phyloP scores from a whole-genome alignment of 176 grass and related monocot species.

The Chloris gayana region DNA sequence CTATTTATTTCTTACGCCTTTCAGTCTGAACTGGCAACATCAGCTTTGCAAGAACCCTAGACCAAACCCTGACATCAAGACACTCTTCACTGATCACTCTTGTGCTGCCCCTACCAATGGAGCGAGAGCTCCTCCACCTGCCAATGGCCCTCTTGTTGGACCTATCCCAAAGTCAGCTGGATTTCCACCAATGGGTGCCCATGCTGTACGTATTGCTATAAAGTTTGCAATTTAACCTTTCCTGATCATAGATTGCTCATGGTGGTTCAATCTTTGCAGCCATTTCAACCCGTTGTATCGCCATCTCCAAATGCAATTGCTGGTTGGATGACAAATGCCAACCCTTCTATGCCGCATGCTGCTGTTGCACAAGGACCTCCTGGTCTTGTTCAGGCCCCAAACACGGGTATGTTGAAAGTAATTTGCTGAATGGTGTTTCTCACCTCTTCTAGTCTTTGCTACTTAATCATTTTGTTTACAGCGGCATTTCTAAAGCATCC shows the following conservation, averaged over 20 bases:
- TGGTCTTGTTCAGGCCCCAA: slow-evolving; percentile 85
- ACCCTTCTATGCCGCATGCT: slow-evolving; percentile 78
- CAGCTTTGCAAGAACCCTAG: slow-evolving; percentile 99
- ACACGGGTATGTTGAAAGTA: slow-evolving; percentile 62
- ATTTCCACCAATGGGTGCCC: slow-evolving; percentile 90
- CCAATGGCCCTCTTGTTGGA: slow-evolving; percentile 91
- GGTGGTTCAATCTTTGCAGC: slow-evolving; percentile 52
- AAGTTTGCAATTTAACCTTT: slow-evolving; percentile 13
- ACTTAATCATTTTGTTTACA: slow-evolving; percentile 43
- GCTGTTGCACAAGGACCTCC: slow-evolving; percentile 84
- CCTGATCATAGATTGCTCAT: slow-evolving; percentile 17
- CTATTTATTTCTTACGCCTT: slow-evolving; percentile 32
- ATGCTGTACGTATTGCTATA: slow-evolving; percentile 62
- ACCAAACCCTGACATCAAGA: slow-evolving; percentile 98
- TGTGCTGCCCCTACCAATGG: slow-evolving; percentile 90
- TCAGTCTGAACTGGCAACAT: slow-evolving; percentile 98
- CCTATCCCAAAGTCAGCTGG: slow-evolving; percentile 90
- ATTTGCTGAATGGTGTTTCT: slow-evolving; percentile 22
- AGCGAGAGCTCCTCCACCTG: slow-evolving; percentile 72
- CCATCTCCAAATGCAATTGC: slow-evolving; percentile 95
- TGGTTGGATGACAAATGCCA: slow-evolving; percentile 98
- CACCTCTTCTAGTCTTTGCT: neutral
- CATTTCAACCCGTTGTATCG: slow-evolving; percentile 93
- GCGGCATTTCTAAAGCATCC: slow-evolving; percentile 97
- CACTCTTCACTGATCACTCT: slow-evolving; percentile 97